These are phyloP conservation scores for Pythium dissotocum DNA, from an alignment of 352 stramenopile species.

Conservation along the genomic window DNA sequence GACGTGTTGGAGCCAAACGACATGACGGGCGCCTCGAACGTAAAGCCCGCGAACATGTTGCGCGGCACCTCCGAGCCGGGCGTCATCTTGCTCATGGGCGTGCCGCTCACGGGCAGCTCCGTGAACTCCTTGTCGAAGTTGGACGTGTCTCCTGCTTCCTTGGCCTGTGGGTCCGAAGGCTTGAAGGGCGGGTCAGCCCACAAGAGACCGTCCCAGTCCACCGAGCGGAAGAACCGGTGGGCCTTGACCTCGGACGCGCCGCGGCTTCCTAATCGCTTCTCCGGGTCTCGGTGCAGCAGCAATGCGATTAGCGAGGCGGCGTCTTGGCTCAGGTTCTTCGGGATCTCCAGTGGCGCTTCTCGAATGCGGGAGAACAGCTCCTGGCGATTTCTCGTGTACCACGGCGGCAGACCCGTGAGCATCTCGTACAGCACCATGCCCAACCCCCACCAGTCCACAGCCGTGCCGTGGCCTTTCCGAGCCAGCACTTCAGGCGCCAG, in stretches of 20 bases:
- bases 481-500: slow-evolving; percentile 84
- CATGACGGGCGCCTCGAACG: slow-evolving; percentile 80
- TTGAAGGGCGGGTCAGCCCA: slow-evolving; percentile 88
- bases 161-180: slow-evolving; percentile 79
- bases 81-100: slow-evolving; percentile 71
- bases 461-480: slow-evolving; percentile 78
- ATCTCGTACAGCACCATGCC: slow-evolving; percentile 91
- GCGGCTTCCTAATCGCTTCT: slow-evolving; percentile 82
- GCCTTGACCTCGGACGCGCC: slow-evolving; percentile 79
- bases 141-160: slow-evolving; percentile 84
- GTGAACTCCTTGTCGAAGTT: slow-evolving; percentile 93
- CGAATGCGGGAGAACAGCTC: slow-evolving; percentile 81
- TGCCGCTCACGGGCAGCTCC: slow-evolving; percentile 80
- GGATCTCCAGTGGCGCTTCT: slow-evolving; percentile 79
- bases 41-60: slow-evolving; percentile 88
- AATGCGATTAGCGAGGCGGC: slow-evolving; percentile 76
- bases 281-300: slow-evolving; percentile 82
- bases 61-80: slow-evolving; percentile 59
- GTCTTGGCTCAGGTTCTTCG: slow-evolving; percentile 69
- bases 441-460: slow-evolving; percentile 91
- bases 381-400: slow-evolving; percentile 87
- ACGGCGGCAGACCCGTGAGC: slow-evolving; percentile 83
- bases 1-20: slow-evolving; percentile 87
- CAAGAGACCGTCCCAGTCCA: slow-evolving; percentile 88
- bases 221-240: slow-evolving; percentile 82